Evolutionary conservation across 805 yeast genomes (phyloP).

Genomic region (Candida railenensis): DNA sequence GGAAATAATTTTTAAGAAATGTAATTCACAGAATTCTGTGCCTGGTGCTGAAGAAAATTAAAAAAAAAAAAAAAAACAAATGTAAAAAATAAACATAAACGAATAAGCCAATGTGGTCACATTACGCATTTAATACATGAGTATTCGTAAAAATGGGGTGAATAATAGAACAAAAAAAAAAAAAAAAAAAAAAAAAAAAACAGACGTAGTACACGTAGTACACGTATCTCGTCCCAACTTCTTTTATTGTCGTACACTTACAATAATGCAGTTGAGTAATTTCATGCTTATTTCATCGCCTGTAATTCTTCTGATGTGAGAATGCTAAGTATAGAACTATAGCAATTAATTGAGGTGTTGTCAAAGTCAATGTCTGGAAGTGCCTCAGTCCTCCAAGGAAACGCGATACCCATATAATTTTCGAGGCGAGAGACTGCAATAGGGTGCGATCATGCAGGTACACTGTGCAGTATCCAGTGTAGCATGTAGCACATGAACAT

Average conservation of each 20-base stretch:
- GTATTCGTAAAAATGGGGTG: not conserved
- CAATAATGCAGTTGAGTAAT: no score
- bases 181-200: not conserved
- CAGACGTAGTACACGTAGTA: not conserved
- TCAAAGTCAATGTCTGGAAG: not conserved
- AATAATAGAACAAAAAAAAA: not conserved
- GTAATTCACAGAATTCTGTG: not conserved
- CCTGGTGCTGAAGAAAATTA: no score
- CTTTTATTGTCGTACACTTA: not conserved
- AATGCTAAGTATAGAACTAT: not conserved
- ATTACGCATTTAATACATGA: not conserved
- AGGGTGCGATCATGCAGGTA: slow-evolving; percentile 3
- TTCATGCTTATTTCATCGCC: no score
- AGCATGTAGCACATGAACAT: not conserved
- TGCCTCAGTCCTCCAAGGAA: not conserved
- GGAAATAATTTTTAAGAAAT: not conserved
- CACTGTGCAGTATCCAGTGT: slow-evolving; percentile 4
- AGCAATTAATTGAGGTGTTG: not conserved
- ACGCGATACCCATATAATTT: not conserved
- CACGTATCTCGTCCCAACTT: not conserved
- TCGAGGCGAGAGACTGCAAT: not conserved
- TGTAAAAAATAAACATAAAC: no score
- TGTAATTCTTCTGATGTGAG: no score
- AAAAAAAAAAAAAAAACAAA: slow-evolving; percentile 2
- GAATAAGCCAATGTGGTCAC: not conserved